Evolutionary conservation across 768 basidiomycete genomes (phyloP).

Genomic region (Russula virescens): DNA sequence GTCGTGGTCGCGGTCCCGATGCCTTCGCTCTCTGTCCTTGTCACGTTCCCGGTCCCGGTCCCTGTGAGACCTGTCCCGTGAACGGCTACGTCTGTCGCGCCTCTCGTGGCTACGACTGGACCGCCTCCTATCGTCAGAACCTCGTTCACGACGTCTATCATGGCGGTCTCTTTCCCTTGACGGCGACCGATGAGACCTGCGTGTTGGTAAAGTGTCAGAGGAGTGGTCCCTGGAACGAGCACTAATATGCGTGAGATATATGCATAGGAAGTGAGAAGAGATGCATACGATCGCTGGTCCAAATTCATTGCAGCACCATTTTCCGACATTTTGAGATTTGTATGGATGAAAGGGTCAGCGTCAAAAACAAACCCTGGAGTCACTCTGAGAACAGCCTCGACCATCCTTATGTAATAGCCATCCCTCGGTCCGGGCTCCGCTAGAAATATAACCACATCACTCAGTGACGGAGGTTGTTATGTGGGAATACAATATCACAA

Average conservation of each 20-base stretch:
- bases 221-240: constrained; percentile 63
- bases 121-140: constrained; percentile 51
- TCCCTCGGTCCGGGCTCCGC: neutral
- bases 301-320: constrained; percentile 15
- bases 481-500: no score
- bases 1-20: constrained; percentile 42
- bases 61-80: constrained; percentile 37
- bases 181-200: constrained; percentile 63
- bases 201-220: constrained; percentile 68
- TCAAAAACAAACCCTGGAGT: constrained; percentile 5
- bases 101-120: constrained; percentile 56
- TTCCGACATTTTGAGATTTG: constrained; percentile 19
- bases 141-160: constrained; percentile 49
- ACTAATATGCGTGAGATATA: constrained; percentile 13
- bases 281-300: constrained; percentile 25
- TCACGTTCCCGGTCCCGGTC: constrained; percentile 49
- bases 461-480: no score
- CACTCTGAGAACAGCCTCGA: neutral
- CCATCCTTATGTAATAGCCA: constrained; percentile 14
- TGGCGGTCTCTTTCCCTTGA: constrained; percentile 59
- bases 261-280: neutral
- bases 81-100: constrained; percentile 37
- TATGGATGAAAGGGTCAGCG: neutral
- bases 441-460: neutral
- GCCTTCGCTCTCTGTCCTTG: constrained; percentile 38